Evolutionary conservation across 2,329 filamentous ascomycete species (phyloP), one percentile per base, ranked within the genome.

Genomic region (Aschersonia sp.): DNA sequence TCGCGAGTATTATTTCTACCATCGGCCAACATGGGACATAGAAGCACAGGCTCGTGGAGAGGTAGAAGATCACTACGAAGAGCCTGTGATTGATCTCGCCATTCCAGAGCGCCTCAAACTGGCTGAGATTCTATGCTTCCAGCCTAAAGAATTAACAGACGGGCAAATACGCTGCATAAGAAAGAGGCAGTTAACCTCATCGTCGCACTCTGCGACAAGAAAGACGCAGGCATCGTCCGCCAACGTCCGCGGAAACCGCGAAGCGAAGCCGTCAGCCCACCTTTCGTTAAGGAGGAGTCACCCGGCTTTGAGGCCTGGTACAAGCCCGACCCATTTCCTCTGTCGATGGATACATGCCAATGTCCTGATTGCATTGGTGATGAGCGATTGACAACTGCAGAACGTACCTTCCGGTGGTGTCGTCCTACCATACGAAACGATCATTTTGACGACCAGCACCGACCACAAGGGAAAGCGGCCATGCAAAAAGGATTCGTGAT

Each of bases 21-120:
- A 59, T 48, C 49, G 46, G 41, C 50, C 50, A 3, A 60, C 53
- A 32, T 56, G 47, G 56, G 59, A 63, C 38, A 59, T 64, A 31
- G 50, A 63, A 48, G 7, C 51, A 40, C 29, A 53, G 48, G 48
- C 35, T 47, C 30, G 30, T 5, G 47, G 50, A 3, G 40, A 59
- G 47, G 53, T 49, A 30, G 46, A 51, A 40, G 52, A 55, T 31
- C 49, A 57, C 47, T 58, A 56, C 40, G n/a, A 20, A 9, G 45
- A 55, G 38, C 55, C 49, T 9, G 32, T 35, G 3, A 54, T 56
- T 31, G 28, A 58, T 47, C 41, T 58, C 5, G 4, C 20, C n/a
- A 56, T 58, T 31, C 48, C 47, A n/a, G 48, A 58, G 45, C 48
- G 50, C 2, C 47, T 50, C 2, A 46, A 47, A 45, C 48, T 57